Evolutionary conservation across 2,329 filamentous ascomycete genomes (phyloP), one percentile per base, ranked within the genome.

Genomic region (Cladosporium sp.): DNA sequence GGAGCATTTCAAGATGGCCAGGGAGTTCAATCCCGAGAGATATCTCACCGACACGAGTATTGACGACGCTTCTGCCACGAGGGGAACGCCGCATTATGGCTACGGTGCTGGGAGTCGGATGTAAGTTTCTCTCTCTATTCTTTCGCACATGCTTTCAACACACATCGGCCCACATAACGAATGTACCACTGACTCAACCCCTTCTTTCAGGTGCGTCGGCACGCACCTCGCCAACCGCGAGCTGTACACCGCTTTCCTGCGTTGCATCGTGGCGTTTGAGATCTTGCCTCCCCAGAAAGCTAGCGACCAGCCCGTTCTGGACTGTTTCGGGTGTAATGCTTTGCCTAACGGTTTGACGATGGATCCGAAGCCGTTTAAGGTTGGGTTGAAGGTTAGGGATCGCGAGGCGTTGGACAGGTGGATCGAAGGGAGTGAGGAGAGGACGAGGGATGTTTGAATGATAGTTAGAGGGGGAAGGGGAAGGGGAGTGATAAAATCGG

Each of bases 21-120:
- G n/a, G 22, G 68, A 72, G 6, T 89, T 90, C 65, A 72, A 81
- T n/a, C 84, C 86, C 0, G 85, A 89, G 56, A 79, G 86, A 20
- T 90, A 85, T 62, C 70, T 90, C 9, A 66, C 75, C 45, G 74
- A 82, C 47, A 72, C 74, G 38, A 64, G 65, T 2, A 60, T 69
- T 7, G 71, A 74, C 41, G 70, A 69, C 39, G 66, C 67, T 2
- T 60, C 56, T n/a, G 64, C 61, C 1, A 59, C 50, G 13, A 44
- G 58, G 13, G 74, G 74, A 0, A 77, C 74, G 4, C 71, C 73
- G 32, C 74, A 77, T 45, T 77, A 76, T 47, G 66, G 66, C 11
- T 76, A 75, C 47, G 74, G 74, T 15, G 74, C 74, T 0, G 68
- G 68, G 1, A 64, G 59, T n/a, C 50, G 68, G 11, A 71, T 71